Evolutionary conservation across 192 early-diverging fungal species (phyloP), one percentile per base, ranked within the genome.

Genomic region (Gamsiella multidivaricata): DNA sequence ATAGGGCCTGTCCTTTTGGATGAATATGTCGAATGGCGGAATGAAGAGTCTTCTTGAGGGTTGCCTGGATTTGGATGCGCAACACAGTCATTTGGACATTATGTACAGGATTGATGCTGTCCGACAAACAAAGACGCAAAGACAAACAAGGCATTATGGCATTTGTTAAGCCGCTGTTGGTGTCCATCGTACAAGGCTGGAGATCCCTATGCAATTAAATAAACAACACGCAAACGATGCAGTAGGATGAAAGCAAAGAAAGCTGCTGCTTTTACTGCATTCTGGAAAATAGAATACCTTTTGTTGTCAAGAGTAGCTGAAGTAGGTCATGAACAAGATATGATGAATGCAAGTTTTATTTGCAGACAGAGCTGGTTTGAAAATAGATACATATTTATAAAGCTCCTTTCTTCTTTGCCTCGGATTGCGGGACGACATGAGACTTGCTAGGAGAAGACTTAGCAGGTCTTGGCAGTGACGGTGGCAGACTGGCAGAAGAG

Each of bases 1-100:
- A 10, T 69, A 90, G 89, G 89, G 89, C 89, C 89, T 29, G 85
- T 89, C 15, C 79, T 91, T 17, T 69, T 91, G 59, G 89, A 91
- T 63, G 88, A 91, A n/a, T 91, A 83, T 81, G 89, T 87, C 12
- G 82, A 83, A 46, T 91, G 89, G 89, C 85, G 69, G 73, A 65
- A 61, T 59, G 72, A 81, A 29, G 54, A 68, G 42, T 51, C 55
- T 29, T 56, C 54, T 12, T 68, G 36, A 58, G 12, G 37, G 37
- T 23, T 34, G 9, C 29, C 22, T 37, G 33, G n/a, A n/a, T 28
- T 29, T 12, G 22, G 7, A 15, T 18, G 41, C 41, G 41, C 41
- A 42, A 42, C n/a, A n/a, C n/a, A n/a, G n/a, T n/a, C n/a, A n/a
- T n/a, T n/a, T n/a, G n/a, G n/a, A n/a, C n/a, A n/a, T n/a, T n/a